These are phyloP conservation scores for Lignosus rhinocerotis DNA, from an alignment of 1,284 basidiomycete genomes.

Conservation along the genomic window DNA sequence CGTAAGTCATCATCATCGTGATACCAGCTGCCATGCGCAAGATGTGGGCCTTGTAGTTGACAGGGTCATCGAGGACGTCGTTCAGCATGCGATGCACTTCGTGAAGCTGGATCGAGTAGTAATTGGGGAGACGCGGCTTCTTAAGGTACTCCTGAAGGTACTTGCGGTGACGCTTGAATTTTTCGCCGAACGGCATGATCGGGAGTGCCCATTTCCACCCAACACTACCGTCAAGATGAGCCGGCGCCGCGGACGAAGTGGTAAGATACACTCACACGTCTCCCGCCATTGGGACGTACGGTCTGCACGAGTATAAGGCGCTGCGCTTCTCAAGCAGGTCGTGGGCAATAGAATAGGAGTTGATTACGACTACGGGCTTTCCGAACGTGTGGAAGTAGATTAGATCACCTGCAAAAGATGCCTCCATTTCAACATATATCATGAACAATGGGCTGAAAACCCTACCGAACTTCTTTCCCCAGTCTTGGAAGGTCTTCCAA, in stretches of 20 bases:
- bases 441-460: neutral
- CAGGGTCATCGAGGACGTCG: neutral
- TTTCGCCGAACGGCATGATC: slow-evolving; percentile 13
- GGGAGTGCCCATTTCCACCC: slow-evolving; percentile 6
- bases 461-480: neutral
- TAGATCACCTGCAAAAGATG: neutral
- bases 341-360: neutral
- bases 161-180: slow-evolving; percentile 12
- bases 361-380: neutral
- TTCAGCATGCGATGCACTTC: slow-evolving; percentile 1
- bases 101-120: neutral
- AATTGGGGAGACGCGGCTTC: neutral
- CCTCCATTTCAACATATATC: neutral
- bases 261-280: neutral
- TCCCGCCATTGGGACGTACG: neutral
- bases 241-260: neutral
- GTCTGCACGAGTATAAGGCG: neutral
- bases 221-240: neutral
- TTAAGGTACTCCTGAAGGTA: slow-evolving; percentile 19
- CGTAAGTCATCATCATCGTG: slow-evolving; percentile 1
- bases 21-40: neutral
- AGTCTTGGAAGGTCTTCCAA: neutral
- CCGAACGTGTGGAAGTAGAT: slow-evolving; percentile 1
- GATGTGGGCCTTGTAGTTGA: neutral
- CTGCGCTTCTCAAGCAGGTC: slow-evolving; percentile 1